These are phyloP conservation scores for Trichoderma koningiopsis DNA, from an alignment of 2,329 filamentous ascomycete genomes.

Conservation along the genomic window DNA sequence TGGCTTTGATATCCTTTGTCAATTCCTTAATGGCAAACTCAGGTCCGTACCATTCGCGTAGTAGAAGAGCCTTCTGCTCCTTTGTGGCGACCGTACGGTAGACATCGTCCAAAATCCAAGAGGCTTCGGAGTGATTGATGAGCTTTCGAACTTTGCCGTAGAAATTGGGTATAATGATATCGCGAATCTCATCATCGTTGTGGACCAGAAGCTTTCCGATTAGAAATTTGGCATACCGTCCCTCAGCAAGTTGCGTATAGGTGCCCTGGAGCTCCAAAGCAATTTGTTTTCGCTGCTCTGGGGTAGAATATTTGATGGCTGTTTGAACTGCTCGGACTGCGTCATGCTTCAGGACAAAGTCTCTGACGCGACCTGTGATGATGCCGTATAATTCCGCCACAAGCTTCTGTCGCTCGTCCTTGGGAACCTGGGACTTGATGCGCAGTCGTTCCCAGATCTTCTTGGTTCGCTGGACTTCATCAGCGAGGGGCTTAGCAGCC, in stretches of 20 bases:
- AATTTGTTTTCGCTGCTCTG: conserved; percentile 82
- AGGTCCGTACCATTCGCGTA: conserved; percentile 95
- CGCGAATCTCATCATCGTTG: conserved; percentile 81
- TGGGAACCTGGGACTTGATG: conserved; percentile 88
- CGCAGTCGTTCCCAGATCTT: conserved; percentile 96
- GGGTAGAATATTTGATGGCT: conserved; percentile 90
- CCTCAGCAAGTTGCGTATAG: conserved; percentile 84
- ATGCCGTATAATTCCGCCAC: conserved; percentile 89
- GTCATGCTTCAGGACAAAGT: conserved; percentile 98
- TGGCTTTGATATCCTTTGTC: conserved; percentile 56
- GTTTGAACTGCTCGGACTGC: conserved; percentile 96
- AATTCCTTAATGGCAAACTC: conserved; percentile 82
- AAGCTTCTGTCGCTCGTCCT: conserved; percentile 83
- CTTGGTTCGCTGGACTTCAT: conserved; percentile 85
- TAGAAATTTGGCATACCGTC: conserved; percentile 95
- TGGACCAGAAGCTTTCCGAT: conserved; percentile 96
- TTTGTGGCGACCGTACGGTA: conserved; percentile 86
- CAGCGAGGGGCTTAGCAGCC: conserved; percentile 88
- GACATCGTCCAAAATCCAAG: conserved; percentile 97
- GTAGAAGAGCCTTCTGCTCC: conserved; percentile 79
- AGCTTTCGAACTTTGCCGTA: conserved; percentile 89
- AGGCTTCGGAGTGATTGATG: conserved; percentile 94
- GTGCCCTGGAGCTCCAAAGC: conserved; percentile 82
- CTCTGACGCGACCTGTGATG: conserved; percentile 86
- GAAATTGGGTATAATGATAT: conserved; percentile 90